Base-by-base conservation (phyloP, 305 asterid genomes). In the Rubia balearica region DNA sequence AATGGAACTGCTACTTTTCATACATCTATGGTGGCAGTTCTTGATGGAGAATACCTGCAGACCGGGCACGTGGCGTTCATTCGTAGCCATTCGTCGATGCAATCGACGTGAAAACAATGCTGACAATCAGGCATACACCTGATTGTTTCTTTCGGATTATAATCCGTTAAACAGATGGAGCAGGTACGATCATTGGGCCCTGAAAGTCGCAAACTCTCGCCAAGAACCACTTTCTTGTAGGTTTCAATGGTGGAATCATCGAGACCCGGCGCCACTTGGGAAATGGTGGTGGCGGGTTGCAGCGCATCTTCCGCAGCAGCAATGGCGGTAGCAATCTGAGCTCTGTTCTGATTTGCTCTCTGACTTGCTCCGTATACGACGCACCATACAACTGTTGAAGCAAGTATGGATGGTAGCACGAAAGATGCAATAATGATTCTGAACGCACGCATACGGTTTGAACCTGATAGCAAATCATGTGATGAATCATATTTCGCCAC, bases 51-150 rank as follows among this genome's bases (percentile, higher is more conserved):
- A 73, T 76, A 79, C 82, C 96, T 78, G 67, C 97, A 89, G 59
- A 91, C 70, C 1, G 97, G 97, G 75, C 96, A 91, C 0, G 89
- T 76, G 14, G 85, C 79, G 21, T 90, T 87, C 77, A 81, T 59
- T 67, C 84, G 76, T 71, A 91, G 61, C 97, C 96, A 87, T 71
- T 83, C 95, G 71, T 91, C 97, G 30, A 87, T 83, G 55, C 96
- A 91, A 0, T 89, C 90, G 2, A 88, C 85, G 69, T 89, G 97
- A 75, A 91, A 89, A 73, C 95, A 89, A 71, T 91, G 97, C 6
- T 85, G 81, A 68, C 97, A 89, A 7, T 76, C 84, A 12, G 96
- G 92, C 27, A 91, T 83, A 73, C 92, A 78, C 63, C 85, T 77
- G 1, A 91, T 19, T 0, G 80, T 80, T 53, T 91, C 96, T 61